Evolutionary conservation across 495 filamentous ascomycete genomes (phyloP).

Genomic region (Polyplosphaeria fusca): DNA sequence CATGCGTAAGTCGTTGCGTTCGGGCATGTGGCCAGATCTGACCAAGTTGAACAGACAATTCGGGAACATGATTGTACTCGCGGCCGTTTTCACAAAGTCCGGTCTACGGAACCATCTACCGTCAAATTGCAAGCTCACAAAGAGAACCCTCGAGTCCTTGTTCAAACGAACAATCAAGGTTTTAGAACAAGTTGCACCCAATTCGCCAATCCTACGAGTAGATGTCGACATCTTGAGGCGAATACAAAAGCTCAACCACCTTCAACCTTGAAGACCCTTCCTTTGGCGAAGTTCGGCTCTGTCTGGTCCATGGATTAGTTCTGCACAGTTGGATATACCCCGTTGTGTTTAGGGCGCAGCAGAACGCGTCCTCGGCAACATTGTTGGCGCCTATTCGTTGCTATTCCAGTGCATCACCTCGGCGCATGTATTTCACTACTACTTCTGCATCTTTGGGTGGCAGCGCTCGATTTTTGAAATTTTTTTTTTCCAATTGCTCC

Average conservation of each 20-base stretch:
- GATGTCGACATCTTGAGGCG: conserved; percentile 62
- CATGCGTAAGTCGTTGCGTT: conserved; percentile 76
- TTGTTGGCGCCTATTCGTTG: too few relatives aligned
- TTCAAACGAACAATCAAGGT: conserved; percentile 68
- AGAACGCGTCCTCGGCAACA: too few relatives aligned
- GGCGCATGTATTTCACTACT: too few relatives aligned
- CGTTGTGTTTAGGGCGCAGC: too few relatives aligned
- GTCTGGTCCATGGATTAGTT: too few relatives aligned
- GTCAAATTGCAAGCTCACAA: conserved; percentile 45
- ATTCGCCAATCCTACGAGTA: conserved; percentile 62
- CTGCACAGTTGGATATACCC: too few relatives aligned
- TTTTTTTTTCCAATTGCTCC: too few relatives aligned
- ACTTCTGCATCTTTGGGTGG: too few relatives aligned
- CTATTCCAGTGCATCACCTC: too few relatives aligned
- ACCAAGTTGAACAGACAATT: conserved; percentile 69
- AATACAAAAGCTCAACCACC: background rate
- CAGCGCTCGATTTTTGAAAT: too few relatives aligned
- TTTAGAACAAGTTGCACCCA: conserved; percentile 57
- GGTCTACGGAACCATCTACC: conserved; percentile 54
- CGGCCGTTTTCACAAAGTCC: conserved; percentile 70
- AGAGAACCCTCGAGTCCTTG: conserved; percentile 35
- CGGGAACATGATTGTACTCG: conserved; percentile 86
- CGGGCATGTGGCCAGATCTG: background rate
- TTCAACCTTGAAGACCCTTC: conserved; percentile 7
- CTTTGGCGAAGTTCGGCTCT: too few relatives aligned